A percentile compares a stretch with the other conserved stretches of the same genome.
Evolutionary conservation across 2,329 filamentous ascomycete genomes (phyloP).

Genomic region (Botrytis galanthina): DNA sequence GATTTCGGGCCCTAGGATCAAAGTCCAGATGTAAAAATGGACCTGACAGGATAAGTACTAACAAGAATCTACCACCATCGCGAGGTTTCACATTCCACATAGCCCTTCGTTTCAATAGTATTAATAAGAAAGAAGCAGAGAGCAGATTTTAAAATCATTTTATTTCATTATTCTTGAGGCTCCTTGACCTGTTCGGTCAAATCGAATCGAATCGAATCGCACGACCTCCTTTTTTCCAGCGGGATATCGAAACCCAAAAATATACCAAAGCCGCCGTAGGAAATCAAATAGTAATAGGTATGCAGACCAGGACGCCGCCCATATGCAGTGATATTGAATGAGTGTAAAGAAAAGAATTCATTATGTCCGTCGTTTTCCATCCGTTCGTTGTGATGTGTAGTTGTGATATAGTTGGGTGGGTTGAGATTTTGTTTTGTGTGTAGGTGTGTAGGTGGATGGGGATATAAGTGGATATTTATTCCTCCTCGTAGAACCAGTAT

Average conservation of each 20-base stretch:
- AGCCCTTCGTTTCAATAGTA: accelerated
- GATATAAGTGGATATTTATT: neutral
- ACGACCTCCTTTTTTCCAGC: neutral
- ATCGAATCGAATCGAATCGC: neutral
- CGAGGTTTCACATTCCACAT: neutral
- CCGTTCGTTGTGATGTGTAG: neutral
- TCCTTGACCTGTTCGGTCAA: neutral
- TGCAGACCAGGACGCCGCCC: conserved; percentile 2
- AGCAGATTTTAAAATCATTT: neutral
- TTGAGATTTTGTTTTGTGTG: neutral
- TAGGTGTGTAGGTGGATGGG: neutral
- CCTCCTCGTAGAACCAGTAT: conserved; percentile 36
- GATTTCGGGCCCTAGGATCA: neutral
- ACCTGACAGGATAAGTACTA: neutral
- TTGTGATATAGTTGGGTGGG: neutral
- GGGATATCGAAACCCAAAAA: neutral
- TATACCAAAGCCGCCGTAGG: neutral
- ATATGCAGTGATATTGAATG: conserved; percentile 13
- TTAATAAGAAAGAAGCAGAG: neutral
- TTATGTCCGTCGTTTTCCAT: neutral
- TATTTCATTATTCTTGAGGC: neutral
- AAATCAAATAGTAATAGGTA: neutral
- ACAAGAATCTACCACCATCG: neutral
- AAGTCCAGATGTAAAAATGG: neutral
- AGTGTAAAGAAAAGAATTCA: neutral